Conservation (phyloP, 352 stramenopile genomes). For the Globisporangium rhizosaccharum region DNA sequence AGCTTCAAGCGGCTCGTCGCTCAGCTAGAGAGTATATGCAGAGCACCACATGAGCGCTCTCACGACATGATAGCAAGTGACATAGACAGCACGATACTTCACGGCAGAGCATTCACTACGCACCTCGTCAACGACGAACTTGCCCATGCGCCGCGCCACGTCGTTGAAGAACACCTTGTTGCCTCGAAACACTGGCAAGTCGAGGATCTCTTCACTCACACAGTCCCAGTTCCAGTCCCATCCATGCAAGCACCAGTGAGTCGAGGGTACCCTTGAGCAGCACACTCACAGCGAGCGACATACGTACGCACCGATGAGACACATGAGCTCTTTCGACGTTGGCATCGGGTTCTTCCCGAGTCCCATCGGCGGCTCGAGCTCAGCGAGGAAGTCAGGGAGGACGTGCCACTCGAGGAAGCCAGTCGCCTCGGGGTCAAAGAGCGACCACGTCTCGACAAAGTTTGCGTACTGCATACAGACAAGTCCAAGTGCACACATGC, state of each 20-base stretch:
- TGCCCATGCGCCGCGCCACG: conserved; percentile 41
- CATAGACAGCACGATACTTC: too few species aligned
- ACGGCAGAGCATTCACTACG: neutral
- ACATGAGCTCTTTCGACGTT: conserved; percentile 35
- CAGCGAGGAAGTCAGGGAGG: conserved; percentile 54
- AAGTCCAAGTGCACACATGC: too few species aligned
- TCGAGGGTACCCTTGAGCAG: too few species aligned
- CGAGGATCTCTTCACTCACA: conserved; percentile 28
- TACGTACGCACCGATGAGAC: conserved; percentile 33
- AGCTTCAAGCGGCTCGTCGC: conserved; percentile 41
- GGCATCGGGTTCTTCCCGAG: conserved; percentile 34
- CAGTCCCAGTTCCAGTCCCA: neutral
- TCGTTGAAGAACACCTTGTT: conserved; percentile 75
- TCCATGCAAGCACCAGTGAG: neutral
- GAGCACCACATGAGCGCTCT: too few species aligned
- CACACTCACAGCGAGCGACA: neutral
- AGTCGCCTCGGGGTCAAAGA: conserved; percentile 82
- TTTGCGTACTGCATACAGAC: conserved; percentile 50
- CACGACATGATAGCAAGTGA: too few species aligned
- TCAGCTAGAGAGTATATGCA: conserved; percentile 26
- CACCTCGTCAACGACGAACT: conserved; percentile 53
- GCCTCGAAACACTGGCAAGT: conserved; percentile 44
- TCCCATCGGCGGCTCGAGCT: conserved; percentile 63
- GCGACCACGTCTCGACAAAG: conserved; percentile 69
- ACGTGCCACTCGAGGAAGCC: conserved; percentile 72